Evolutionary conservation across 2,329 filamentous ascomycete species (phyloP).

Genomic region (Ophiostoma pallidulum): DNA sequence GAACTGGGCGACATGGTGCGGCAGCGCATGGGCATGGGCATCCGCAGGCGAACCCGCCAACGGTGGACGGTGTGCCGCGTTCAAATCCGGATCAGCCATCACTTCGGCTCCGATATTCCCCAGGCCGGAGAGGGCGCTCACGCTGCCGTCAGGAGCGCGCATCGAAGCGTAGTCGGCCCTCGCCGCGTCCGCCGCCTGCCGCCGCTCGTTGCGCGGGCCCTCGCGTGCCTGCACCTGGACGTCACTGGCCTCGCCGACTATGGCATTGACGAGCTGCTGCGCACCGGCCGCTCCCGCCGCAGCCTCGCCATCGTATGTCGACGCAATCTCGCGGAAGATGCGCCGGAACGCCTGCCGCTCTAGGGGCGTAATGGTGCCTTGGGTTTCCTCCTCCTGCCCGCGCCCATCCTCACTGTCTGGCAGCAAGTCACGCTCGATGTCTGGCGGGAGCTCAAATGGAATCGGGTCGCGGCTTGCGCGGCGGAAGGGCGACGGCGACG

Average conservation of each 20-base stretch:
- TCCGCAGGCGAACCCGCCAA: background rate
- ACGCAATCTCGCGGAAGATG: conserved; percentile 50
- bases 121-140: no score
- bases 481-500: background rate
- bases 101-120: no score
- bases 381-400: background rate
- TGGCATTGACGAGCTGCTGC: conserved; percentile 13
- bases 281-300: background rate
- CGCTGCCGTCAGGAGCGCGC: no score
- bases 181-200: background rate
- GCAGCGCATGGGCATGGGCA: conserved; percentile 20
- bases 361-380: conserved; percentile 46
- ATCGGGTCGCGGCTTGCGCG: conserved; percentile 29
- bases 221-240: conserved; percentile 4
- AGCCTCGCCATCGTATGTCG: background rate
- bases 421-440: conserved; percentile 25
- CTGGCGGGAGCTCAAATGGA: conserved; percentile 39
- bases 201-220: conserved; percentile 11
- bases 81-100: no score
- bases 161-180: background rate
- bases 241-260: conserved; percentile 16
- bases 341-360: conserved; percentile 42
- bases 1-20: conserved; percentile 30
- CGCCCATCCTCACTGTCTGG: conserved; percentile 16
- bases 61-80: no score